Conservation (phyloP, 495 filamentous ascomycete species). For the Geoglossum glabrum region DNA sequence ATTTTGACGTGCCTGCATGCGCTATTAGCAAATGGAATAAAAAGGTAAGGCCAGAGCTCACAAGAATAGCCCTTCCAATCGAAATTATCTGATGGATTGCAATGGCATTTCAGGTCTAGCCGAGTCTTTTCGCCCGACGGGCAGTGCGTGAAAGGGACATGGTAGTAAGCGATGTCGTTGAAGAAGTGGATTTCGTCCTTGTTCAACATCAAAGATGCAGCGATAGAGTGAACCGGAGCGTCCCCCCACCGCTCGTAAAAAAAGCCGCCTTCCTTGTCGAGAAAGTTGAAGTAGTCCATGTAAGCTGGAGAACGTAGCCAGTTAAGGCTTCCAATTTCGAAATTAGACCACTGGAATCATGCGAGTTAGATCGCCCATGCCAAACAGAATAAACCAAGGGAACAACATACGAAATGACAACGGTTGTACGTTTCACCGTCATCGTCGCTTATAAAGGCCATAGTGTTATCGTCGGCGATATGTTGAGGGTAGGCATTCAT, state of each 20-base stretch:
- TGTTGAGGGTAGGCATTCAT: conserved; percentile 78
- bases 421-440: conserved; percentile 79
- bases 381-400: not conserved
- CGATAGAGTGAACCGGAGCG: conserved; percentile 87
- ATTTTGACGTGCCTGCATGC: conserved; percentile 50
- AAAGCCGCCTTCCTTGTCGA: conserved; percentile 72
- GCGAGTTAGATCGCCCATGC: not conserved
- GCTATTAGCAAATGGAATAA: conserved; percentile 2
- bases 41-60: conserved; percentile 25
- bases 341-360: conserved; percentile 61
- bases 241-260: conserved; percentile 91
- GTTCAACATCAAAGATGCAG: conserved; percentile 60
- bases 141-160: conserved; percentile 97
- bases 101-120: conserved; percentile 70
- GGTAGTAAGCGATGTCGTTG: conserved; percentile 96
- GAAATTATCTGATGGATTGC: conserved; percentile 91
- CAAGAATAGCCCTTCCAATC: conserved; percentile 97
- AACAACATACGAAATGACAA: conserved; percentile 71
- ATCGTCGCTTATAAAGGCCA: conserved; percentile 83
- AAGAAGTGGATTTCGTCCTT: conserved; percentile 97
- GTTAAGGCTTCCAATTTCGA: conserved; percentile 67
- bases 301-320: conserved; percentile 70
- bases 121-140: conserved; percentile 68
- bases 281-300: conserved; percentile 55
- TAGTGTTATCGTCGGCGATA: conserved; percentile 61